These are phyloP conservation scores for Fusarium sp. DNA, from an alignment of 2,329 filamentous ascomycete genomes.

Conservation along the genomic window DNA sequence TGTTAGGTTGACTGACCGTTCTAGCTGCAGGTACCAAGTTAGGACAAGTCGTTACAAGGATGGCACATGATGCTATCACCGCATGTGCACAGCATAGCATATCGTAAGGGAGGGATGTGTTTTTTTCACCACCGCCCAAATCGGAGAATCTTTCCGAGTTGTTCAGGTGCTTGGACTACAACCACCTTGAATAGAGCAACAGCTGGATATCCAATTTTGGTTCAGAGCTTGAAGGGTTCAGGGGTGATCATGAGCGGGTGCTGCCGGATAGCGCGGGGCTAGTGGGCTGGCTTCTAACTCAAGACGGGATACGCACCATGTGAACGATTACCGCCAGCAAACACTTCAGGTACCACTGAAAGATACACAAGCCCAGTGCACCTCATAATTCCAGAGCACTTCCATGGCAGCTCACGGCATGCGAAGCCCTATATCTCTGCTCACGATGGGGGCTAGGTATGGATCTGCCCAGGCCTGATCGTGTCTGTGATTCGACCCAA, in stretches of 20 bases:
- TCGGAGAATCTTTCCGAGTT: neutral
- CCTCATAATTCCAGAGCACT: conserved; percentile 18
- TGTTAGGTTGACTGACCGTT: conserved; percentile 14
- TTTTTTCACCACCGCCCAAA: neutral
- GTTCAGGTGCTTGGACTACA: neutral
- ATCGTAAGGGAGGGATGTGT: neutral
- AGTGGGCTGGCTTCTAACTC: conserved; percentile 28
- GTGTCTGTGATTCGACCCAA: conserved; percentile 5
- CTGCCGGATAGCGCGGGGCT: conserved; percentile 41
- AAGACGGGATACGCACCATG: conserved; percentile 4
- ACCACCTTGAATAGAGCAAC: neutral
- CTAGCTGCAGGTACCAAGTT: conserved; percentile 39
- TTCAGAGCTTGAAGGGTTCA: conserved; percentile 32
- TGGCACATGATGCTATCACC: conserved; percentile 22
- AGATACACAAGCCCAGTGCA: conserved; percentile 13
- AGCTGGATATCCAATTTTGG: conserved; percentile 13
- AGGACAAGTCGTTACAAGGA: conserved; percentile 29
- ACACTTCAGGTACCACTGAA: conserved; percentile 9
- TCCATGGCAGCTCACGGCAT: neutral
- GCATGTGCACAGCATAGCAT: neutral
- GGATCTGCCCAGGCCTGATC: neutral
- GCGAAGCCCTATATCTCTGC: conserved; percentile 2
- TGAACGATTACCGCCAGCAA: conserved; percentile 4
- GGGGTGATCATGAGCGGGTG: conserved; percentile 36
- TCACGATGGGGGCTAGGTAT: neutral